Evolutionary conservation across 2,329 filamentous ascomycete genomes (phyloP).

Genomic region (Hyphodiscus sp.): DNA sequence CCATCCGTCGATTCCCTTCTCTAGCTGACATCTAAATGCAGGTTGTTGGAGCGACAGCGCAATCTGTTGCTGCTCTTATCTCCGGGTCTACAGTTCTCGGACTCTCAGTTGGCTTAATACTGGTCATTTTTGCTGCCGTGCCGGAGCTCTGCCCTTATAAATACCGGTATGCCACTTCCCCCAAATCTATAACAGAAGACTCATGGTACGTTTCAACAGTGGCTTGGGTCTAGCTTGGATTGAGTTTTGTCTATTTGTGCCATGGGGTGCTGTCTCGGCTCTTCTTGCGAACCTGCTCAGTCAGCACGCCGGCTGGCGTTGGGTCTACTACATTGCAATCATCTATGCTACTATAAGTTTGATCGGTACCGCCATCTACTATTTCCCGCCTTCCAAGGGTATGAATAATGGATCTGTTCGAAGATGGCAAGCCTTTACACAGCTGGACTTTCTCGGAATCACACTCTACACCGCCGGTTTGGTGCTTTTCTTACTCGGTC

Average conservation of each 20-base stretch:
- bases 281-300: conserved; percentile 24
- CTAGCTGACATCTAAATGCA: conserved; percentile 13
- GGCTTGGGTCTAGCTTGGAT: conserved; percentile 28
- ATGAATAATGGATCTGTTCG: conserved; percentile 36
- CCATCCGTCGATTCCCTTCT: conserved; percentile 15
- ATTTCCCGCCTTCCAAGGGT: conserved; percentile 40
- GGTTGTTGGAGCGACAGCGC: conserved; percentile 25
- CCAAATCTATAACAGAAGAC: too few species aligned
- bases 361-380: conserved; percentile 38
- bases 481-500: conserved; percentile 38
- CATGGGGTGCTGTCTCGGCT: conserved; percentile 24
- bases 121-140: conserved; percentile 32
- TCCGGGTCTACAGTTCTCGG: conserved; percentile 30
- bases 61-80: conserved; percentile 21
- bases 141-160: conserved; percentile 39
- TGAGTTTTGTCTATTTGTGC: conserved; percentile 24
- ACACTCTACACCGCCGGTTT: conserved; percentile 36
- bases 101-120: conserved; percentile 30
- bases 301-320: conserved; percentile 39
- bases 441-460: conserved; percentile 42
- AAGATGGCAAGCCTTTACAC: conserved; percentile 34
- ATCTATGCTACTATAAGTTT: conserved; percentile 36
- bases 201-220: conserved; percentile 18
- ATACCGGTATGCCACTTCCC: conserved; percentile 30
- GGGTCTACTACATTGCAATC: conserved; percentile 43